Evolutionary conservation across 1,284 basidiomycete genomes (phyloP).

Genomic region (Pseudozyma tsukubaensis): DNA sequence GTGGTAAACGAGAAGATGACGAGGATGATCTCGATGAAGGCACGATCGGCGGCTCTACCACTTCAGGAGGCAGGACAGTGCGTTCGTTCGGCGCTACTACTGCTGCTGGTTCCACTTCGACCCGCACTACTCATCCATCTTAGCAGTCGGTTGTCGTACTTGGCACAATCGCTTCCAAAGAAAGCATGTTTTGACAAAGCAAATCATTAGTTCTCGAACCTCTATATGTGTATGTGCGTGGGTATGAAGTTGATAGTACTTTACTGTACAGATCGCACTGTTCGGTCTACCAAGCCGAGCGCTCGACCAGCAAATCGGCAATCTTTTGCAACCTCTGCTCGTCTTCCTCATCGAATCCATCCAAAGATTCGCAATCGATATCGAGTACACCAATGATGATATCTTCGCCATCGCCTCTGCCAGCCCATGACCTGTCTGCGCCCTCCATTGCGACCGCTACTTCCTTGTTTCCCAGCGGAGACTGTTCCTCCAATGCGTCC

Average conservation of each 20-base stretch:
- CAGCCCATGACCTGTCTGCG: slow-evolving; percentile 50
- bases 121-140: slow-evolving; percentile 7
- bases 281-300: slow-evolving; percentile 41
- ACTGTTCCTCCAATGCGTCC: slow-evolving; percentile 27
- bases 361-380: slow-evolving; percentile 68
- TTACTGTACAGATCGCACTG: background rate
- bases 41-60: slow-evolving; percentile 42
- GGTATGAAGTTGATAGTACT: slow-evolving; percentile 1
- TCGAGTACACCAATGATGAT: slow-evolving; percentile 69
- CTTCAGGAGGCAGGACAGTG: slow-evolving; percentile 27
- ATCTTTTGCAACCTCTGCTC: slow-evolving; percentile 61
- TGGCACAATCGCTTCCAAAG: no score
- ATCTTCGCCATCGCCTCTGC: slow-evolving; percentile 56
- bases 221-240: slow-evolving; percentile 3
- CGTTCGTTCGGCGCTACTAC: slow-evolving; percentile 46
- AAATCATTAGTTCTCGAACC: background rate
- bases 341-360: slow-evolving; percentile 69
- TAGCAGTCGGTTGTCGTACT: no score
- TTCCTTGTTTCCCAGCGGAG: background rate
- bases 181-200: background rate
- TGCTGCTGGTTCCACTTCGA: slow-evolving; percentile 13
- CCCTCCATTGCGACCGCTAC: background rate
- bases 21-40: slow-evolving; percentile 15
- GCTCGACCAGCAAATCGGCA: slow-evolving; percentile 52
- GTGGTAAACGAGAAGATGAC: background rate